Conservation (phyloP, 306 rosid species). For the Cicer bijugum region DNA sequence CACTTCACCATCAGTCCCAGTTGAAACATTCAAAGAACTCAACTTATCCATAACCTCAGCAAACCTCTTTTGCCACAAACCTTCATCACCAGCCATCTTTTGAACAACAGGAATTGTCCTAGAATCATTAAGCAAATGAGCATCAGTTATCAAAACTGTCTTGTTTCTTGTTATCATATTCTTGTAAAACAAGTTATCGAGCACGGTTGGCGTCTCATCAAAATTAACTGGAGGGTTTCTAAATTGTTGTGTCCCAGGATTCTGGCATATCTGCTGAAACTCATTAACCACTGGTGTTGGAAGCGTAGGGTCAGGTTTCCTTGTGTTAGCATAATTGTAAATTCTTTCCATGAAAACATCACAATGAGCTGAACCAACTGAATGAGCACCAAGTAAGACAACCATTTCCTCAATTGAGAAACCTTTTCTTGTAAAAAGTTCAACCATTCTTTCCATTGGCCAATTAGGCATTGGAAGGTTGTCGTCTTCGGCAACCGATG, state of each 20-base stretch:
- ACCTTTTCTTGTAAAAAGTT: constrained; percentile 49
- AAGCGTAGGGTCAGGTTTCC: constrained; percentile 48
- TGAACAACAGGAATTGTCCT: constrained; percentile 49
- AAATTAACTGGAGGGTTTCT: constrained; percentile 40
- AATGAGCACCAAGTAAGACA: constrained; percentile 63
- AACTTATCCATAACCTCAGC: constrained; percentile 43
- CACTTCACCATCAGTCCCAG: constrained; percentile 56
- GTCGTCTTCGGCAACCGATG: constrained; percentile 17
- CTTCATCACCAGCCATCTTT: constrained; percentile 39
- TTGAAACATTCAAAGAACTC: constrained; percentile 49
- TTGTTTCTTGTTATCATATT: constrained; percentile 45
- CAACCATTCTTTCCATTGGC: constrained; percentile 26
- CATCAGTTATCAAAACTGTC: constrained; percentile 50
- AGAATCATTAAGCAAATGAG: constrained; percentile 43
- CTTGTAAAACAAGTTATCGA: constrained; percentile 57
- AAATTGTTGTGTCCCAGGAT: neutral
- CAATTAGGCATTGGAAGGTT: constrained; percentile 51
- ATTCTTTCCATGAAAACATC: constrained; percentile 46
- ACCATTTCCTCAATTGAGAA: constrained; percentile 60
- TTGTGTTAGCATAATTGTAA: constrained; percentile 13
- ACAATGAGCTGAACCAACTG: constrained; percentile 62
- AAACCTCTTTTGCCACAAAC: constrained; percentile 45
- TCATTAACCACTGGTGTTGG: neutral
- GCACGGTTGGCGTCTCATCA: constrained; percentile 54
- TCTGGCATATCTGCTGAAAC: constrained; percentile 40